Evolutionary conservation across 2,329 filamentous ascomycete species (phyloP).

Genomic region (Penicillium paneum): DNA sequence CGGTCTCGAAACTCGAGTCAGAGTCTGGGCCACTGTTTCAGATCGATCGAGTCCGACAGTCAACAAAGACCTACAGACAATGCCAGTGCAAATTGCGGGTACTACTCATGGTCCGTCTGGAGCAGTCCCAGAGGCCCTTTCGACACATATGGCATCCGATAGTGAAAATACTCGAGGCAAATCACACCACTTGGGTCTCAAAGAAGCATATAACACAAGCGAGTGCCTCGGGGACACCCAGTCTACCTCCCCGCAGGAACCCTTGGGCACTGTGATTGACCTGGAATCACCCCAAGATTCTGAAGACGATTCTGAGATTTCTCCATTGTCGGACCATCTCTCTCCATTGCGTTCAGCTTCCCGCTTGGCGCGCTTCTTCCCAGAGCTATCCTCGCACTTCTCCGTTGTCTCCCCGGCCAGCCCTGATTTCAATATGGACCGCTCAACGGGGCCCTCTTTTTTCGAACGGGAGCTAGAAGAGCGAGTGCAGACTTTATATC

Average conservation of each 20-base stretch:
- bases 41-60: not conserved
- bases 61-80: not conserved
- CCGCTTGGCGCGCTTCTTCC: slow-evolving; percentile 28
- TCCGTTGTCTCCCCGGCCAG: slow-evolving; percentile 26
- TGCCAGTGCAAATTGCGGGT: not conserved
- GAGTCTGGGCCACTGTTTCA: slow-evolving; percentile 5
- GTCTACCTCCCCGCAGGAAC: slow-evolving; percentile 10
- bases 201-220: slow-evolving; percentile 1
- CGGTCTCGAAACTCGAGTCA: not conserved
- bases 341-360: slow-evolving; percentile 13
- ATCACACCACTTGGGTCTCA: not conserved
- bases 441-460: not conserved
- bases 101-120: not conserved
- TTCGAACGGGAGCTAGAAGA: slow-evolving; percentile 17
- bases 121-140: not conserved
- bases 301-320: slow-evolving; percentile 24
- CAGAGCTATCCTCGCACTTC: slow-evolving; percentile 30
- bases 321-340: slow-evolving; percentile 23
- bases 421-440: slow-evolving; percentile 8
- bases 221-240: slow-evolving; percentile 1
- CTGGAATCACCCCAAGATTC: slow-evolving; percentile 14
- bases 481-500: slow-evolving; percentile 18
- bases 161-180: not conserved
- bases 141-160: not conserved
- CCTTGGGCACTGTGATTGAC: slow-evolving; percentile 13